Base-by-base conservation (phyloP, 1,284 basidiomycete species). In the Cerioporus squamosus region DNA sequence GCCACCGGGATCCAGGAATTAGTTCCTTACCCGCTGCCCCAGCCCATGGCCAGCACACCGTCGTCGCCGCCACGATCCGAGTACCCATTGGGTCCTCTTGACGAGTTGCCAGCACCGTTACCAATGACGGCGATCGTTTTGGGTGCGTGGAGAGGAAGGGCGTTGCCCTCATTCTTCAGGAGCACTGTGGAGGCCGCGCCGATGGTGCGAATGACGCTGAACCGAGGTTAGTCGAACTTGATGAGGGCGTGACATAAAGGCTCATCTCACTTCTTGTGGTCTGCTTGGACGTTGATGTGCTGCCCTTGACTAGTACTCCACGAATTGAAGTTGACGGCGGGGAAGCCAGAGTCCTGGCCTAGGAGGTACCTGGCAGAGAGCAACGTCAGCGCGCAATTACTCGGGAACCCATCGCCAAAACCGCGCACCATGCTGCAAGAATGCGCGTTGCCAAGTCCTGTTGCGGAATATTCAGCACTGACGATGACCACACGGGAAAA, bases 111-210 rank as follows among this genome's bases (percentile, higher is more conserved):
- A 17, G 88, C 85, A 55, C 85, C 88, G 55, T 80, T 82, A 4
- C 88, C 89, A 53, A 90, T 79, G 22, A 91, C 74, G 0, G 77
- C 85, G 50, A 91, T 79, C 5, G 75, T 77, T 61, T 75, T 75
- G 0, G 82, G 82, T 18, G 73, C 74, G 1, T 74, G 76, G n/a
- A 92, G 73, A 2, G 91, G 91, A 0, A 94, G 75, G 1, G 77
- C 74, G 3, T 74, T 72, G 43, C 80, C 77, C 1, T 68, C 69
- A 71, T 94, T 94, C 77, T 93, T 93, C 50, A 94, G 78, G 23
- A 95, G 75, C 7, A 93, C 86, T 1, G 85, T 88, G 0, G 86
- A 87, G 0, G 88, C 85, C 0, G 81, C 81, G n/a, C 84, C 90
- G 40, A 93, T 85, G 48, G 83, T 76, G 10, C 87, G 81, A 40